These are phyloP conservation scores for Ophiosphaerella korrae DNA, from an alignment of 2,329 filamentous ascomycete genomes.

Conservation along the genomic window DNA sequence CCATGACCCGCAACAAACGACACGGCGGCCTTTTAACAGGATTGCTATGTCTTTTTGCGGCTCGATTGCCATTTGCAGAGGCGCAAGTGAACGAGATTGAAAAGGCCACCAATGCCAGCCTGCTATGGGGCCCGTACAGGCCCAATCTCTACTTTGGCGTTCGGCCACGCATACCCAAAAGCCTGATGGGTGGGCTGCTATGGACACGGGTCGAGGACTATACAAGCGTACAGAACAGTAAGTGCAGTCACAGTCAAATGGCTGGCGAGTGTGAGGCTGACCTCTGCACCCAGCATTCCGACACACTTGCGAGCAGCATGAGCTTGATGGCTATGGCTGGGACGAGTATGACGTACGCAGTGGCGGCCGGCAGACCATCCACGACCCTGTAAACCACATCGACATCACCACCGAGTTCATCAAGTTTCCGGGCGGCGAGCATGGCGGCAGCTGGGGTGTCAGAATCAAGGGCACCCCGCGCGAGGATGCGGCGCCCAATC, in stretches of 20 bases:
- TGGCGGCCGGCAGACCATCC: slow-evolving; percentile 87
- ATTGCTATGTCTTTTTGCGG: slow-evolving; percentile 25
- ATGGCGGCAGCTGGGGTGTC: slow-evolving; percentile 91
- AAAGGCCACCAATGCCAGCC: slow-evolving; percentile 72
- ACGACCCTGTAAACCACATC: slow-evolving; percentile 84
- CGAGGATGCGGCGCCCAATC: slow-evolving; percentile 66
- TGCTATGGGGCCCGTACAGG: slow-evolving; percentile 95
- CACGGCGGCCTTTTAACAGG: slow-evolving; percentile 25
- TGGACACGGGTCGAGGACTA: slow-evolving; percentile 88
- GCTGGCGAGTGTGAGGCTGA: slow-evolving; percentile 7
- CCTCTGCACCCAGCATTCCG: slow-evolving; percentile 69
- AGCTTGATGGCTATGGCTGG: slow-evolving; percentile 97
- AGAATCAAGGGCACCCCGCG: slow-evolving; percentile 82
- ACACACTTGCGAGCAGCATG: slow-evolving; percentile 94
- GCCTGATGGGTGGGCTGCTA: slow-evolving; percentile 80
- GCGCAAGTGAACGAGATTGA: slow-evolving; percentile 46
- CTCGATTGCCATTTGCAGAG: slow-evolving; percentile 29
- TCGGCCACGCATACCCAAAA: slow-evolving; percentile 79
- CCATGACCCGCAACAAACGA: slow-evolving; percentile 33
- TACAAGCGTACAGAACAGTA: slow-evolving; percentile 74
- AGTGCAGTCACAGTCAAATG: slow-evolving; percentile 39
- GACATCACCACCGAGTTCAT: slow-evolving; percentile 94
- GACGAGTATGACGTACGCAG: slow-evolving; percentile 91
- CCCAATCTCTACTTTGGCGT: slow-evolving; percentile 95
- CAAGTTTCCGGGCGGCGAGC: slow-evolving; percentile 82